phyloP scores from a whole-genome alignment of 2,329 filamentous ascomycete genomes.

The Calonectria hongkongensis region DNA sequence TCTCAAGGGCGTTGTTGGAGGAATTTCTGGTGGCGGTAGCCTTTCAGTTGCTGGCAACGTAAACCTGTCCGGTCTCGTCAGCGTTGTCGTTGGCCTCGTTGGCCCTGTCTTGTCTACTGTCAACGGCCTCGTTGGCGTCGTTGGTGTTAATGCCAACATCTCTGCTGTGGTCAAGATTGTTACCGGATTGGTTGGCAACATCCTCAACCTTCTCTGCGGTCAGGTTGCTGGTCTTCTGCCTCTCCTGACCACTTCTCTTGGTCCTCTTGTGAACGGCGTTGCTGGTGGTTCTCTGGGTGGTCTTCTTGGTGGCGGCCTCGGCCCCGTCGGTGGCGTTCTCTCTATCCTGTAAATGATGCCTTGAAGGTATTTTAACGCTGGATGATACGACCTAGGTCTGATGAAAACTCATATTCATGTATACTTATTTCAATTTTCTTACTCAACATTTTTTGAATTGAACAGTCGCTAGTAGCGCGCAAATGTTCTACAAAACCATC shows the following conservation, averaged over 20 bases:
- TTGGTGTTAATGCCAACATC: conserved; percentile 1
- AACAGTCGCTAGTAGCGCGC: too few species aligned
- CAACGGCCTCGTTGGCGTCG: not conserved
- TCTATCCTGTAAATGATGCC: conserved; percentile 1
- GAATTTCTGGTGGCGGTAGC: not conserved
- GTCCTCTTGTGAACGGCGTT: not conserved
- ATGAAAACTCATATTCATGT: conserved; percentile 2
- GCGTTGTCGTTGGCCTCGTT: not conserved
- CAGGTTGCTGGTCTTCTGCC: not conserved
- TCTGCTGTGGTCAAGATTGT: not conserved
- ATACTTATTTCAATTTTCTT: not conserved
- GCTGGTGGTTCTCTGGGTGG: not conserved
- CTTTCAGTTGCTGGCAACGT: not conserved
- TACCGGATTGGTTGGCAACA: not conserved
- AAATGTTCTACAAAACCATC: not conserved
- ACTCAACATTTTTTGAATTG: not conserved
- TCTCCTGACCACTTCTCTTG: conserved; percentile 2
- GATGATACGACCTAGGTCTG: not conserved
- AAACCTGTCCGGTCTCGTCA: not conserved
- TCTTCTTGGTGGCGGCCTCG: not conserved
- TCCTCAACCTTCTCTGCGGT: conserved; percentile 7
- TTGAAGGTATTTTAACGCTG: not conserved
- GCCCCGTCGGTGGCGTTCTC: not conserved
- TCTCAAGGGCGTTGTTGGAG: conserved; percentile 4
- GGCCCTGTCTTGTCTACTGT: not conserved